Conservation (phyloP, 192 early-diverging fungal genomes). For the Phlyctochytrium planicorne region DNA sequence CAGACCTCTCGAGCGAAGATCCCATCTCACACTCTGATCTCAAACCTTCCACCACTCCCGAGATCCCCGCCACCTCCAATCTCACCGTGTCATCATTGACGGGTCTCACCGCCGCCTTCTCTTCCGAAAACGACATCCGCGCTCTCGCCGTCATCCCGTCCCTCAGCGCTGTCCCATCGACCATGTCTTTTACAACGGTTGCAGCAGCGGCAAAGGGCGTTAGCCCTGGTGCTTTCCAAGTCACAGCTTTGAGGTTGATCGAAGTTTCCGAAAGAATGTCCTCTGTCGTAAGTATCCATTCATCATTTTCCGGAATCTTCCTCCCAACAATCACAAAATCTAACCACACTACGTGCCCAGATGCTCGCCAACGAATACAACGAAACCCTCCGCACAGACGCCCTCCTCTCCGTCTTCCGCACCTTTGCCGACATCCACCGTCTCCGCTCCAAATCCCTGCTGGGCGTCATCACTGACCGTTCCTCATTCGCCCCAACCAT, state of each 20-base stretch:
- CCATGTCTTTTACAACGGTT: not conserved
- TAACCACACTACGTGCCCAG: not conserved
- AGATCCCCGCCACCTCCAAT: not conserved
- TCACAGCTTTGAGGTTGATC: not conserved
- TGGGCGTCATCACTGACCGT: not conserved
- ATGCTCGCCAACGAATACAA: slow-evolving; percentile 21
- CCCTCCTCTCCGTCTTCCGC: slow-evolving; percentile 20
- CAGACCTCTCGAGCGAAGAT: not conserved
- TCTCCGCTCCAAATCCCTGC: not conserved
- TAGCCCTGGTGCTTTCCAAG: not conserved
- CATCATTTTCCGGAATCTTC: not conserved
- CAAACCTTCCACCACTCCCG: too few species aligned
- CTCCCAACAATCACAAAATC: not conserved
- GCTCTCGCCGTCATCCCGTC: not conserved
- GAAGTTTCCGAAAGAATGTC: not conserved
- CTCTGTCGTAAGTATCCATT: not conserved
- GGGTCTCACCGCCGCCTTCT: not conserved
- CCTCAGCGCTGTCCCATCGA: not conserved
- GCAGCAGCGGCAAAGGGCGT: not conserved
- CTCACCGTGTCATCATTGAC: not conserved
- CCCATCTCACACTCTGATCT: too few species aligned
- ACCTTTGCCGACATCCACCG: slow-evolving; percentile 16
- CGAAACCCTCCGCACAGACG: slow-evolving; percentile 8
- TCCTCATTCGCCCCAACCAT: not conserved
- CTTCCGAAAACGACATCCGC: not conserved